These are phyloP conservation scores for Plasmodium reichenowi DNA, from an alignment of 169 alveolate species.

Conservation along the genomic window DNA sequence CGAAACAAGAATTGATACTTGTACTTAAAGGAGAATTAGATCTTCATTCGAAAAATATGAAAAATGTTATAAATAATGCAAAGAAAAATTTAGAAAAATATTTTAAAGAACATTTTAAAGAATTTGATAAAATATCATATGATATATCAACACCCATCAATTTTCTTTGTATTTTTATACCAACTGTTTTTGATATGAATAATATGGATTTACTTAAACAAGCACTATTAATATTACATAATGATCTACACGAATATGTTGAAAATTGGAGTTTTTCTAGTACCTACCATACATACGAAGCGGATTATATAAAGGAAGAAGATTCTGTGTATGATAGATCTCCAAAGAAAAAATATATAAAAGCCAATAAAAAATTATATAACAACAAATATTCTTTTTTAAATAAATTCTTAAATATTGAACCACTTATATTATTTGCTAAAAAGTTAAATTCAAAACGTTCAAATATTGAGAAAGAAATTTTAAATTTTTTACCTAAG, in stretches of 20 bases:
- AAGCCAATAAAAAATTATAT: constrained; percentile 40
- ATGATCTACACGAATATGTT: constrained; percentile 27
- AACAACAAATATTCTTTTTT: constrained; percentile 40
- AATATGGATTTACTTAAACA: constrained; percentile 46
- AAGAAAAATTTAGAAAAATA: constrained; percentile 20
- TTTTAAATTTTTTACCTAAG: constrained; percentile 44
- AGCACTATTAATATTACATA: constrained; percentile 26
- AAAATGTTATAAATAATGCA: constrained; percentile 6
- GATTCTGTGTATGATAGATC: not conserved
- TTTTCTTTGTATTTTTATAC: constrained; percentile 65
- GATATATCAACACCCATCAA: constrained; percentile 63
- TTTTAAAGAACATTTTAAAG: constrained; percentile 26
- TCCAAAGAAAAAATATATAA: constrained; percentile 10
- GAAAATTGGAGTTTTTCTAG: constrained; percentile 74
- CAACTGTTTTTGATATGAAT: constrained; percentile 55
- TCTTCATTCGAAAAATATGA: constrained; percentile 34
- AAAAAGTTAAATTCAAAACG: not conserved
- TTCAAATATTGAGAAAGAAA: constrained; percentile 17
- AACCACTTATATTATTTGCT: constrained; percentile 11
- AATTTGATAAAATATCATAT: constrained; percentile 21
- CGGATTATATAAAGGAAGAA: not conserved
- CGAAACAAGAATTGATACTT: constrained; percentile 55
- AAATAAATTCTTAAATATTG: constrained; percentile 10
- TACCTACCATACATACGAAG: constrained; percentile 24
- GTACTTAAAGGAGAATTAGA: constrained; percentile 48